A percentile compares a stretch with the other conserved stretches of the same genome.
phyloP scores from a whole-genome alignment of 768 basidiomycete species.

The Mycena amicta region DNA sequence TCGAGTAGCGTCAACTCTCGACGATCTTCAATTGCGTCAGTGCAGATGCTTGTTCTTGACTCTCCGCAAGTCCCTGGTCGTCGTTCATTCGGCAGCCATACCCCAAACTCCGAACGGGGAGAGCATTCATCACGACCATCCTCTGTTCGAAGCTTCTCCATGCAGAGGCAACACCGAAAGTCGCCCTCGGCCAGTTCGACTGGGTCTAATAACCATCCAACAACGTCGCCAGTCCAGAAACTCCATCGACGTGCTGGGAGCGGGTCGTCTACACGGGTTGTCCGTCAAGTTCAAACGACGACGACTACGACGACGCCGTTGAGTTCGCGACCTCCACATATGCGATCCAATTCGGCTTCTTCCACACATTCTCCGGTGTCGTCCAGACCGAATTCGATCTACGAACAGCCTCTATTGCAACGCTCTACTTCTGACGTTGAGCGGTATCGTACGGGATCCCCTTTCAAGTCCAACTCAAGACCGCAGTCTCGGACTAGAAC shows the following conservation, averaged over 20 bases:
- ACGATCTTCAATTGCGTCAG: constrained; percentile 56
- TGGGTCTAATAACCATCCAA: constrained; percentile 64
- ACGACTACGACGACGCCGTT: constrained; percentile 24
- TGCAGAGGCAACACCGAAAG: constrained; percentile 70
- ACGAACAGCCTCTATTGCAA: constrained; percentile 46
- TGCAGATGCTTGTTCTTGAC: constrained; percentile 57
- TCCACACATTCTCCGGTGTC: constrained; percentile 77
- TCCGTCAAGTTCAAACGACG: constrained; percentile 59
- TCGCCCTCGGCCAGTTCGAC: constrained; percentile 79
- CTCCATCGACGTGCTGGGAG: constrained; percentile 81
- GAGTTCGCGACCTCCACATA: constrained; percentile 50
- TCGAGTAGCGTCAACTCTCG: constrained; percentile 92
- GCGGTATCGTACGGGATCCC: constrained; percentile 63
- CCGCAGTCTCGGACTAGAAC: constrained; percentile 50
- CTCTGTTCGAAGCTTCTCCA: constrained; percentile 78
- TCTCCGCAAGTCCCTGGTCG: constrained; percentile 66
- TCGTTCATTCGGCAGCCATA: constrained; percentile 76
- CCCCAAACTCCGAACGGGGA: constrained; percentile 85
- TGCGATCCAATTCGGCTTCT: constrained; percentile 77
- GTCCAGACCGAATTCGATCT: constrained; percentile 76
- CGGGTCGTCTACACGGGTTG: constrained; percentile 80
- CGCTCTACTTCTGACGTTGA: constrained; percentile 60
- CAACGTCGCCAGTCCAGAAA: constrained; percentile 78
- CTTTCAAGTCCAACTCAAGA: constrained; percentile 55
- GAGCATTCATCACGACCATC: constrained; percentile 81